Conservation (phyloP, 2,329 filamentous ascomycete species). For the Talaromyces sp. region DNA sequence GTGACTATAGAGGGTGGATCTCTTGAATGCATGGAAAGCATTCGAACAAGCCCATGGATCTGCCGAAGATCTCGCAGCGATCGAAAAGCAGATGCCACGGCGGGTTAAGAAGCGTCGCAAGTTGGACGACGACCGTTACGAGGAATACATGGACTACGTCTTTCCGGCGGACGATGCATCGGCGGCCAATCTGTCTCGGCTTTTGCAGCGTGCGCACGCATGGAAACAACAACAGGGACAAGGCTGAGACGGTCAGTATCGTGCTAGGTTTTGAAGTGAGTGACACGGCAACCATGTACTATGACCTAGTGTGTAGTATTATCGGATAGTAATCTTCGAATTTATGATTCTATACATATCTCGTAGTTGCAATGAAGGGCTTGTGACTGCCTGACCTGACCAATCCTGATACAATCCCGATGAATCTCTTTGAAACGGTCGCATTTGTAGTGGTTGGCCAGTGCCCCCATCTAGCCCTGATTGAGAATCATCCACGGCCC, state of each 20-base stretch:
- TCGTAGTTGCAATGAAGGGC: not conserved
- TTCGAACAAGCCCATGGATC: conserved; percentile 87
- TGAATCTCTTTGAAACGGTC: conserved; percentile 1
- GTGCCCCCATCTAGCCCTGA: not conserved
- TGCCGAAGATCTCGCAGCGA: conserved; percentile 69
- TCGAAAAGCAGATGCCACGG: conserved; percentile 91
- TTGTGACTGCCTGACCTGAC: not conserved
- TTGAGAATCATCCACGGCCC: not conserved
- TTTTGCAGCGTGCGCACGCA: conserved; percentile 79
- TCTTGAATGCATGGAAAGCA: conserved; percentile 87
- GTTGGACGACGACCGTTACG: conserved; percentile 87
- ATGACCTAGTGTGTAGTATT: not conserved
- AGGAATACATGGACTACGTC: conserved; percentile 96
- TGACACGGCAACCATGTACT: not conserved
- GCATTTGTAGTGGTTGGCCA: not conserved
- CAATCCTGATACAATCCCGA: not conserved
- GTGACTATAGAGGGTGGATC: conserved; percentile 63
- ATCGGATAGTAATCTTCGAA: not conserved
- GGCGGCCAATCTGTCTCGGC: conserved; percentile 74
- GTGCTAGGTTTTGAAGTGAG: not conserved
- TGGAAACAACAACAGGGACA: conserved; percentile 66
- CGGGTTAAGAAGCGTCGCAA: conserved; percentile 88
- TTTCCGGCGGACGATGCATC: conserved; percentile 94
- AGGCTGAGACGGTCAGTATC: conserved; percentile 4
- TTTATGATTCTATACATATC: not conserved